Evolutionary conservation across 768 basidiomycete species (phyloP), one percentile per base, ranked within the genome.

Genomic region (Phanerochaete sordida): DNA sequence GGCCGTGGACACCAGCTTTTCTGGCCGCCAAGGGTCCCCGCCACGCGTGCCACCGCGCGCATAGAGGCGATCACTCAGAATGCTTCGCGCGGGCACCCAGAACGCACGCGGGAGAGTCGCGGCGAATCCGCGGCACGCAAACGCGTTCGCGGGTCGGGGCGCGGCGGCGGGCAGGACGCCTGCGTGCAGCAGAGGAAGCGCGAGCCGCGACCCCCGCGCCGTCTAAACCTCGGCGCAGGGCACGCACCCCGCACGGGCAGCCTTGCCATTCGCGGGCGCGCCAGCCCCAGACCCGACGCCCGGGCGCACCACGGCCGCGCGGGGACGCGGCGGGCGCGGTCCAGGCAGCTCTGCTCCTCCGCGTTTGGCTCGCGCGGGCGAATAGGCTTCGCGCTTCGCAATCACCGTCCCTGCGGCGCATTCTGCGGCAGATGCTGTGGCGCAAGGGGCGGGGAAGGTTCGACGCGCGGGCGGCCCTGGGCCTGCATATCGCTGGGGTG

Each of bases 71-170:
- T 11, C 39, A 16, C 39, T 11, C 39, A 48, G 21, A 4, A 6
- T 48, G 47, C 47, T 7, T 23, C 24, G 3, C 47, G 24, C 47
- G 23, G 47, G 47, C 47, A 48, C 9, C 66, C 53, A 72, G 57
- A 6, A 65, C 52, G 70, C 62, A 61, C 68, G 69, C 60, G 50
- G 50, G 71, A 48, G 72, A 73, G 74, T 61, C n/a, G 33, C 46
- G 46, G 61, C 44, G 9, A 59, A 37, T 57, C 46, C 30, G 30
- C 56, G 56, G 56, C 28, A 21, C 19, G 11, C 39, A 47, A 19
- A 9, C 56, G 23, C 56, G 37, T 28, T 8, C 47, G 24, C 23
- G 5, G 47, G 15, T 8, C 47, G 23, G 7, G 21, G 9, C 47
- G 24, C 47, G 11, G 5, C 47, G 47, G 27, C 9, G 9, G 4